Evolutionary conservation across 495 filamentous ascomycete species (phyloP), one percentile per base, ranked within the genome.

Genomic region (Venustampulla echinocandica): DNA sequence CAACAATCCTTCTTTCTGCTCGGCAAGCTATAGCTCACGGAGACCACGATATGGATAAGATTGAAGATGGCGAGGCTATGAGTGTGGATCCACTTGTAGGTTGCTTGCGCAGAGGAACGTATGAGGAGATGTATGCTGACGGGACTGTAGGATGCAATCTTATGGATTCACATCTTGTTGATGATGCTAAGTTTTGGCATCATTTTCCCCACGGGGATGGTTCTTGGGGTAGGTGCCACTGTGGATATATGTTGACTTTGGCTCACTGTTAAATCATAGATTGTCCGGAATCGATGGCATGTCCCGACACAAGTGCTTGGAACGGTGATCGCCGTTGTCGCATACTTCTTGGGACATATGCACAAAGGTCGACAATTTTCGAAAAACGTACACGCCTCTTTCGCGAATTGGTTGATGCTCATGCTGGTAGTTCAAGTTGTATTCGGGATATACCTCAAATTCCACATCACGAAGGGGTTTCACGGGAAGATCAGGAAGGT

Each of bases 141-240:
- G 24, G 35, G 25, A 40, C 5, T 34, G 24, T 40, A 34, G 34
- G 43, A 40, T 17, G 33, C 30, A 34, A 56, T 56, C 53, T 46
- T 98, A 80, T 98, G 90, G 92, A 68, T 81, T 22, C 92, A 98
- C 63, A 96, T 98, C 56, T 73, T 93, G 46, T 59, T 93, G n/a
- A 89, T 95, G 75, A 81, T 81, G 48, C 54, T 87, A 21, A 73
- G 87, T 20, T 97, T 93, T 73, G 92, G 92, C 43, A 65, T 97
- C 38, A 74, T 97, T 32, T 96, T 97, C 56, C 92, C 92, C 7
- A 69, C 87, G 17, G 92, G 93, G 37, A 96, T 98, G 90, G 90
- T 98, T 25, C 70, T 97, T 10, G 90, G 92, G 25, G 84, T 90
- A 77, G 52, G 79, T 69, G 37, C 3, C 7, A 11, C 10, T 53